These are phyloP conservation scores for Malassezia nana DNA, from an alignment of 1,284 basidiomycete species.

Conservation along the genomic window DNA sequence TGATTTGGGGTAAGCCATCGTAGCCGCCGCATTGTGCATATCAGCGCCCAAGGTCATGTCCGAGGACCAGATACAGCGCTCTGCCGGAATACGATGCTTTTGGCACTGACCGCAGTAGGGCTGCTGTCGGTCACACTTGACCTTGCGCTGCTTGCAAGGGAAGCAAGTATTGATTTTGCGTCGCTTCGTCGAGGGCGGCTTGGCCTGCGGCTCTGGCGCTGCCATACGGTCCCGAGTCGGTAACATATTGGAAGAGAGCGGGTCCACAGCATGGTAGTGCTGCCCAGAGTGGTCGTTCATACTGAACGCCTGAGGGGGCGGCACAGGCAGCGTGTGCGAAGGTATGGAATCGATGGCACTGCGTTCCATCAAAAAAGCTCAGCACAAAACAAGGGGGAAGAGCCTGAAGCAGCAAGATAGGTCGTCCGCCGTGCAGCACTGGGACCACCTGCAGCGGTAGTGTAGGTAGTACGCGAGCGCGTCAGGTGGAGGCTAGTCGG, in stretches of 20 bases:
- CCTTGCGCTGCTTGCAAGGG: constrained; percentile 40
- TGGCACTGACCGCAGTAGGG: constrained; percentile 41
- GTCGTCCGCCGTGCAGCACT: neutral
- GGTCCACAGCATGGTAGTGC: constrained; percentile 19
- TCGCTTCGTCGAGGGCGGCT: constrained; percentile 24
- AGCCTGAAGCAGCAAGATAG: neutral
- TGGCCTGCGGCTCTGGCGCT: constrained; percentile 11
- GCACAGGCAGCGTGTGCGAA: constrained; percentile 16
- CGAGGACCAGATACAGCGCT: constrained; percentile 32
- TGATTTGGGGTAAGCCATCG: constrained; percentile 12
- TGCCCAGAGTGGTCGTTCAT: constrained; percentile 15
- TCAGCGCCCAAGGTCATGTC: constrained; percentile 10
- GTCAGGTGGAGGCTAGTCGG: constrained; percentile 19
- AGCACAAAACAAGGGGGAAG: neutral
- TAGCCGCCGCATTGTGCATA: constrained; percentile 8
- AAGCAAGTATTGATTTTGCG: constrained; percentile 45
- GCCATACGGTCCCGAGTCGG: constrained; percentile 12
- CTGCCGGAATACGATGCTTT: constrained; percentile 32
- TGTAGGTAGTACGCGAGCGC: neutral
- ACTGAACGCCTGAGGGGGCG: constrained; percentile 9
- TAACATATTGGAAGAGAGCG: constrained; percentile 17
- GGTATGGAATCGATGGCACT: constrained; percentile 10
- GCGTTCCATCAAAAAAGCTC: constrained; percentile 5
- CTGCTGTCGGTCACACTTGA: constrained; percentile 40
- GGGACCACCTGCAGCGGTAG: neutral